A percentile compares a stretch with the other conserved stretches of the same genome.
Conservation (phyloP, 2,329 filamentous ascomycete species). For the Pseudocercospora fijiensis region DNA sequence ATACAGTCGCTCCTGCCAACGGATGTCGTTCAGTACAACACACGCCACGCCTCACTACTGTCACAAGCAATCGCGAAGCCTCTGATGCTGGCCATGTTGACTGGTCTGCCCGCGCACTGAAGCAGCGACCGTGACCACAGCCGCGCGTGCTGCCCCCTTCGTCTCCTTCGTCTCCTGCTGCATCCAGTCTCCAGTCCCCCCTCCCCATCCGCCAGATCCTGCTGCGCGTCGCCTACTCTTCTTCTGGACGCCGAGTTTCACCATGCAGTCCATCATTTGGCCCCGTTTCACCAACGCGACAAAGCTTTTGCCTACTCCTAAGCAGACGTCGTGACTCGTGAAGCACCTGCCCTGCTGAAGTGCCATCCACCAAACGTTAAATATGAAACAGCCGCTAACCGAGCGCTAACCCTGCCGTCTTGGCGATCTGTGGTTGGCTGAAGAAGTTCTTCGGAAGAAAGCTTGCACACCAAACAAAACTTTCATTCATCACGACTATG, state of each 20-base stretch:
- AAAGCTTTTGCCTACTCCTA: not conserved
- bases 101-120: not conserved
- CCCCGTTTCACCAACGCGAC: not conserved
- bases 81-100: not conserved
- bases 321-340: not conserved
- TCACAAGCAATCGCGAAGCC: constrained; percentile 1
- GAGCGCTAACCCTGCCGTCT: constrained; percentile 1
- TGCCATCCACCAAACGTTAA: not conserved
- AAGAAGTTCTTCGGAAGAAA: too few species aligned
- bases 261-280: not conserved
- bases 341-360: constrained; percentile 1
- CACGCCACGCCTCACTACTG: not conserved
- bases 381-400: not conserved
- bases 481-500: constrained; percentile 11
- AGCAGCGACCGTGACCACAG: not conserved
- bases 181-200: not conserved
- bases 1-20: not conserved
- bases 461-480: not conserved
- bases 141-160: not conserved
- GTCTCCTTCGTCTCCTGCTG: constrained; percentile 2
- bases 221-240: not conserved
- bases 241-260: not conserved
- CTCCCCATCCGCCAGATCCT: not conserved
- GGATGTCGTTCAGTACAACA: not conserved
- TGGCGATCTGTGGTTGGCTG: constrained; percentile 7